Base-by-base conservation (phyloP, 2,329 filamentous ascomycete species). In the Sordariomycetes sp. region DNA sequence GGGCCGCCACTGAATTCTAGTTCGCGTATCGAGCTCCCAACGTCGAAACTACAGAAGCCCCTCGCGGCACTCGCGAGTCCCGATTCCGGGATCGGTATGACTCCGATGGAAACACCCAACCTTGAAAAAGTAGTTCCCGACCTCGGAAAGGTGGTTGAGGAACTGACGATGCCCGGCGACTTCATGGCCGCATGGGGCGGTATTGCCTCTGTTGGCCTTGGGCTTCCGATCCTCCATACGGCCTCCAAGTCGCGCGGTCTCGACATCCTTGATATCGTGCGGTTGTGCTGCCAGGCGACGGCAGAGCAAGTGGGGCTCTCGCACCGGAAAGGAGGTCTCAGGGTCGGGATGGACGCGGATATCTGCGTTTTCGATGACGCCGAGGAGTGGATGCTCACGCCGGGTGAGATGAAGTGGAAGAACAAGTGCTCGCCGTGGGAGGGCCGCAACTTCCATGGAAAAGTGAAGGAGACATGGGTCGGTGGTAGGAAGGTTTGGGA, bases 111-210 rank as follows among this genome's bases (percentile, higher is more conserved):
- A 8, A 24, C 46, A 4, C 46, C 46, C n/a, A 24, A 10, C 46
- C 46, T 50, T n/a, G 46, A 50, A 11, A 65, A 65, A 12, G 61
- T 59, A 8, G 54, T 61, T 14, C 16, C 40, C 18, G 16, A 16
- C 18, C 18, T 32, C 28, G 28, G 8, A 10, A 65, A 65, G 14
- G 60, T 60, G 8, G 55, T 61, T 14, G 58, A 66, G 8, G 20
- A 37, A 34, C 66, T 71, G 1, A 68, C 72, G 43, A 72, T 75
- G 24, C 65, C 70, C 3, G 94, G 94, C 43, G 90, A 97, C 74
- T 97, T 99, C 79, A 94, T 97, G 74, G 85, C 88, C 3, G 92
- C 92, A 1, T 99, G 94, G 94, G 94, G 94, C 58, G 94, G 94
- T 16, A 96, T 99, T 67, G 93, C 89, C 3, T 94, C 89, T 4